A percentile compares a stretch with the other conserved stretches of the same genome.
Conservation (phyloP, 2,329 filamentous ascomycete genomes). For the Phaeosphaeria sp. region DNA sequence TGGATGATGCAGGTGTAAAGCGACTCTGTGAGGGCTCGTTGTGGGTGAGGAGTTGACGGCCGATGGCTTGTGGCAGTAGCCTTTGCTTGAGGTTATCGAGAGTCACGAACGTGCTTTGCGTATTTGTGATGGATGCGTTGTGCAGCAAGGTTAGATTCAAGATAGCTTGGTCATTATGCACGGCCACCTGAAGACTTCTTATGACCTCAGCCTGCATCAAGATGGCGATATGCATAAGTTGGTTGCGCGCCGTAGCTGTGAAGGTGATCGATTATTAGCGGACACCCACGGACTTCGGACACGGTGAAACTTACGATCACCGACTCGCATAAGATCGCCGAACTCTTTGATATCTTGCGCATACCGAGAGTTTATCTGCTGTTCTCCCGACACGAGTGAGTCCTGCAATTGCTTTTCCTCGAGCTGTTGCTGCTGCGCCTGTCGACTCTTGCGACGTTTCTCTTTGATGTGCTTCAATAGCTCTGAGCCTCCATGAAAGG, state of each 20-base stretch:
- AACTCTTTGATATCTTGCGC: conserved; percentile 43
- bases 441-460: conserved; percentile 38
- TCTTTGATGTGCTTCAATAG: conserved; percentile 46
- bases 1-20: conserved; percentile 20
- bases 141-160: conserved; percentile 44
- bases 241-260: conserved; percentile 46
- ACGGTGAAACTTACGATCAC: conserved; percentile 45
- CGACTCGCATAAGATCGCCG: conserved; percentile 45
- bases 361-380: conserved; percentile 43
- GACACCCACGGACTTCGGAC: conserved; percentile 16
- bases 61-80: conserved; percentile 32
- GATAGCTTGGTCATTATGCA: conserved; percentile 33
- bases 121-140: conserved; percentile 46
- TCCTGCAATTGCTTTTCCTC: conserved; percentile 49
- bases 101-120: conserved; percentile 40
- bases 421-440: conserved; percentile 36
- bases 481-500: conserved; percentile 52
- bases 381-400: conserved; percentile 47
- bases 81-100: conserved; percentile 49
- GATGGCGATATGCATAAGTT: conserved; percentile 47
- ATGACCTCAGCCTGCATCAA: conserved; percentile 52
- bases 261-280: conserved; percentile 4
- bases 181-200: conserved; percentile 47
- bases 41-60: conserved; percentile 19
- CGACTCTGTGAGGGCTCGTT: conserved; percentile 4